phyloP scores from a whole-genome alignment of 495 filamentous ascomycete genomes.

The Schizothecium vesticola region DNA sequence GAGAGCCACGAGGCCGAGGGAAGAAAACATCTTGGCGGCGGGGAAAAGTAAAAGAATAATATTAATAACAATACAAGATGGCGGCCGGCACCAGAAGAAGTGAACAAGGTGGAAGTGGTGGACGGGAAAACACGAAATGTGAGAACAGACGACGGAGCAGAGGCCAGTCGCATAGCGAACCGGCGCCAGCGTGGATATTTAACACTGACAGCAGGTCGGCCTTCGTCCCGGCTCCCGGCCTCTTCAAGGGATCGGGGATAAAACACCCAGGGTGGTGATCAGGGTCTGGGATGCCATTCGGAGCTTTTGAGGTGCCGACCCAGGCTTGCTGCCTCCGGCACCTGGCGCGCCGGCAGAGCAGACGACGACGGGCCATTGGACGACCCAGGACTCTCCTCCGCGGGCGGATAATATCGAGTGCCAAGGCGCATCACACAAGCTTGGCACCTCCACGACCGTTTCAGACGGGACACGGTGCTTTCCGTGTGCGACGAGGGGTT shows the following conservation, averaged over 20 bases:
- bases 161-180: background rate
- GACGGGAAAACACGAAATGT: background rate
- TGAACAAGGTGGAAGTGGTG: background rate
- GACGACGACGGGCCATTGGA: background rate
- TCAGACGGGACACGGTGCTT: background rate
- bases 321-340: background rate
- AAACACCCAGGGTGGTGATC: background rate
- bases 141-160: background rate
- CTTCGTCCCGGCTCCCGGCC: background rate
- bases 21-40: background rate
- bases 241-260: background rate
- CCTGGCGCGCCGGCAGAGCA: background rate
- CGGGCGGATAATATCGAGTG: background rate
- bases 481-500: background rate
- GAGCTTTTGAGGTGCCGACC: background rate
- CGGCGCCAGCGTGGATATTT: background rate
- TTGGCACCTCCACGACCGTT: slow-evolving; percentile 10
- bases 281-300: background rate
- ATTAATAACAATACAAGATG: background rate
- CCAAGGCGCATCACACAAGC: slow-evolving; percentile 8
- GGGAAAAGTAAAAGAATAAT: background rate
- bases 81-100: slow-evolving; percentile 10
- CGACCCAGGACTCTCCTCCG: background rate
- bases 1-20: slow-evolving; percentile 7
- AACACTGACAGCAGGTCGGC: background rate